phyloP scores from a whole-genome alignment of 331 rosid genomes.

The Malus hybrid region DNA sequence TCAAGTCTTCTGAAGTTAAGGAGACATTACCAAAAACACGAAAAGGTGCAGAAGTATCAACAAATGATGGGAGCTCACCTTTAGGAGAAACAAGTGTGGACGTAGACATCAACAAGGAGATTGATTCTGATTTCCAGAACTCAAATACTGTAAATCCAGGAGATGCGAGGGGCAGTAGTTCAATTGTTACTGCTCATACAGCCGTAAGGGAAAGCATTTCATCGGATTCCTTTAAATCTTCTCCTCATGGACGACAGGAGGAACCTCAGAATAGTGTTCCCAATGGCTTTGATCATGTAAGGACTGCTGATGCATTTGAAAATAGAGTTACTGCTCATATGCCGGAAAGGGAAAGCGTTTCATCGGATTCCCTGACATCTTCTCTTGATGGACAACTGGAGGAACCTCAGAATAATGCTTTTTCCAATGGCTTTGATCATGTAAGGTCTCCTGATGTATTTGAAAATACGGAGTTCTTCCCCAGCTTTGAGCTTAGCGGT shows the following conservation, averaged over 20 bases:
- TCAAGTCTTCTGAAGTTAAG: slow-evolving; percentile 21
- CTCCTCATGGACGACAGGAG: slow-evolving; percentile 27
- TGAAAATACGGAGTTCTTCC: slow-evolving; percentile 25
- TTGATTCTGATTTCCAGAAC: slow-evolving; percentile 30
- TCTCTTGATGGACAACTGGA: slow-evolving; percentile 26
- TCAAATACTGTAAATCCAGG: slow-evolving; percentile 17
- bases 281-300: slow-evolving; percentile 15
- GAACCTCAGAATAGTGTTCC: slow-evolving; percentile 19
- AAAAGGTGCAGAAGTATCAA: slow-evolving; percentile 21
- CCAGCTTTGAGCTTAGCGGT: slow-evolving; percentile 33
- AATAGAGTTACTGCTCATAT: slow-evolving; percentile 13
- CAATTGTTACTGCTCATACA: slow-evolving; percentile 14
- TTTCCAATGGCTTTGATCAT: slow-evolving; percentile 14
- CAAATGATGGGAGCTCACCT: slow-evolving; percentile 20
- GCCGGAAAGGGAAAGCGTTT: slow-evolving; percentile 19
- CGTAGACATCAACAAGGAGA: slow-evolving; percentile 7
- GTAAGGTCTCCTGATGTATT: slow-evolving; percentile 24
- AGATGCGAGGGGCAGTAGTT: slow-evolving; percentile 24
- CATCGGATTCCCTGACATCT: slow-evolving; percentile 23
- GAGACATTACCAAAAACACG: slow-evolving; percentile 11
- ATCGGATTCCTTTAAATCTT: slow-evolving; percentile 23
- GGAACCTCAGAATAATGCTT: slow-evolving; percentile 19
- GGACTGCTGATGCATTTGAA: slow-evolving; percentile 25
- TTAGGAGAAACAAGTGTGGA: slow-evolving; percentile 24
- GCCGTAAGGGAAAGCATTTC: slow-evolving; percentile 16